phyloP scores from a whole-genome alignment of 140 eudicot species.

The Stevia rebaudiana region DNA sequence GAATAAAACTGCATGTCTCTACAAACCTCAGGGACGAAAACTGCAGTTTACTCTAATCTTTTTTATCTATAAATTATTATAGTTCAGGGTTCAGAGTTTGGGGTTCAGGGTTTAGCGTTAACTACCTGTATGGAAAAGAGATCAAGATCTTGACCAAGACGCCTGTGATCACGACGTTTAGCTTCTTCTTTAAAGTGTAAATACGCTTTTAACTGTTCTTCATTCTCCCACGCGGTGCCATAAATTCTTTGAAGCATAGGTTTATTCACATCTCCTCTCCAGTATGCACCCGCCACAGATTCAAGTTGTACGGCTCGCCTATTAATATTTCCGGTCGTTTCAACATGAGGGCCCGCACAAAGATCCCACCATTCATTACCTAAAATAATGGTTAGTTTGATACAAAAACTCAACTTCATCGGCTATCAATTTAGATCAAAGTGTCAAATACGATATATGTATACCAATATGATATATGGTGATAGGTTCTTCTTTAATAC shows the following conservation, averaged over 20 bases:
- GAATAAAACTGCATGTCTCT: too few species aligned
- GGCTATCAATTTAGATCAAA: not conserved
- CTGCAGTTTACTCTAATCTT: too few species aligned
- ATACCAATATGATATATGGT: slow-evolving; percentile 94
- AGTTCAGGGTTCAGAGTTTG: not conserved
- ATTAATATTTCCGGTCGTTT: slow-evolving; percentile 87
- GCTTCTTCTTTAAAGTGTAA: slow-evolving; percentile 93
- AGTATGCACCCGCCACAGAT: slow-evolving; percentile 98
- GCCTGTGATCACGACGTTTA: slow-evolving; percentile 94
- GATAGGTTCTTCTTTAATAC: slow-evolving; percentile 85
- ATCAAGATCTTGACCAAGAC: slow-evolving; percentile 99
- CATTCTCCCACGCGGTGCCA: slow-evolving; percentile 99
- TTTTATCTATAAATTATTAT: not conserved
- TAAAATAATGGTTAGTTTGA: slow-evolving; percentile 11
- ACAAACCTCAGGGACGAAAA: too few species aligned
- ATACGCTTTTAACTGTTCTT: slow-evolving; percentile 93
- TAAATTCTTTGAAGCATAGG: slow-evolving; percentile 99
- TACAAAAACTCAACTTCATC: not conserved
- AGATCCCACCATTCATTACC: slow-evolving; percentile 99
- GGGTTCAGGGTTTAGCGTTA: not conserved
- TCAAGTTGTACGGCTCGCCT: slow-evolving; percentile 89
- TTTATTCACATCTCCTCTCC: slow-evolving; percentile 91
- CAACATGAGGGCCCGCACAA: slow-evolving; percentile 99
- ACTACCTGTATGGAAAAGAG: slow-evolving; percentile 90
- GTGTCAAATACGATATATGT: not conserved